Conservation (phyloP, 75 land plant species). For the Pinus albicaulis region DNA sequence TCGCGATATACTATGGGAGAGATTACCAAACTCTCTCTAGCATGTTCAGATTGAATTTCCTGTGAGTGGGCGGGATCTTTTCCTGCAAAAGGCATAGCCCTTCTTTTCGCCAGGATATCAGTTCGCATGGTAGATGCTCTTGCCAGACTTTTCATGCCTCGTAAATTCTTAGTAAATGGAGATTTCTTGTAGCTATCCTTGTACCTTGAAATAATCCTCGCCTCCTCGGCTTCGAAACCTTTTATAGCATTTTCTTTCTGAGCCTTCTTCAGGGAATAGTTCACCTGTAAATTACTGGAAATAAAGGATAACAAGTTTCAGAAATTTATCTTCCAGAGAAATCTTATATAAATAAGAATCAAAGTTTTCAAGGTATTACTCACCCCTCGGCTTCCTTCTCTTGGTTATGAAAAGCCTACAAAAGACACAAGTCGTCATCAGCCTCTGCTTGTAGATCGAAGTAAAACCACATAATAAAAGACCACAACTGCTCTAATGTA, state of each 20-base stretch:
- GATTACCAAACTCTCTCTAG: neutral
- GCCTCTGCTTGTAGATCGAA: neutral
- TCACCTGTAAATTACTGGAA: neutral
- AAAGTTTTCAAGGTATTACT: slow-evolving; percentile 5
- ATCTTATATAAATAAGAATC: neutral
- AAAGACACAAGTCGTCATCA: neutral
- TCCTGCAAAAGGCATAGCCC: neutral
- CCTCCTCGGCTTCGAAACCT: neutral
- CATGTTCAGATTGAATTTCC: neutral
- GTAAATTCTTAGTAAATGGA: slow-evolving; percentile 6
- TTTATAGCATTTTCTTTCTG: neutral
- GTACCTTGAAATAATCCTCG: neutral
- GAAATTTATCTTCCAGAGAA: neutral
- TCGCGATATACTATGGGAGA: neutral
- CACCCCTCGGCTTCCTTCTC: neutral
- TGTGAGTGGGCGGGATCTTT: neutral
- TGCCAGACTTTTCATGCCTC: neutral
- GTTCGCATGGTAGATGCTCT: neutral
- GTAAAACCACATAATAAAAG: too few species aligned
- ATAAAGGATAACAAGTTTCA: neutral
- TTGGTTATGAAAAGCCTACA: neutral
- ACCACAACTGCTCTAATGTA: neutral
- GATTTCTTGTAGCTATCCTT: slow-evolving; percentile 7
- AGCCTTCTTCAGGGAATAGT: neutral
- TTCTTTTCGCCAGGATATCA: neutral